Evolutionary conservation across 768 basidiomycete genomes (phyloP), one percentile per base, ranked within the genome.

Genomic region (Gloeopeniophorella convolvens): DNA sequence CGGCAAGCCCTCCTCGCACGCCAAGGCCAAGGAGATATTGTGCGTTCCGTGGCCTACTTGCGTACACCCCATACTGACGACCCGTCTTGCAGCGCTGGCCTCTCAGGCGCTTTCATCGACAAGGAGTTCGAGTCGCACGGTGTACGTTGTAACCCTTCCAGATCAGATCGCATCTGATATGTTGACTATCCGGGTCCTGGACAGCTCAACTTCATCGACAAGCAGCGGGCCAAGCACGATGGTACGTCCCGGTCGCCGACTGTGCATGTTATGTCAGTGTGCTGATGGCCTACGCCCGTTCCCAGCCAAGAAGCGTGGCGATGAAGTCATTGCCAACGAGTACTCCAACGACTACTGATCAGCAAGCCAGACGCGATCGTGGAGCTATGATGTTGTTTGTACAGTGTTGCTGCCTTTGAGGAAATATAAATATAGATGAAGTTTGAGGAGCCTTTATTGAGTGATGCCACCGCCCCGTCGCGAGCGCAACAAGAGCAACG

Each of bases 51-150:
- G 4, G 27, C 46, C 21, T 32, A 6, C 13, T 5, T 9, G 43
- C 11, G 7, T 48, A 1, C 27, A 5, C 30, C 11, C 13, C 65
- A 23, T 41, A 18, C 39, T 20, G 26, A 28, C 34, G 36, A 18
- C 51, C 18, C 11, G 10, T 16, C 15, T 20, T 33, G 53, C 50
- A 75, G 80, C 27, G 84, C 82, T 47, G 84, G 69, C n/a, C 62
- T 78, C 28, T 60, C 68, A 44, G 82, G 74, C 53, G 76, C 65
- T 15, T 77, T 80, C 63, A 57, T 85, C 51, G 75, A 77, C 58
- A 73, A 64, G 42, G 46, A 76, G 2, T 59, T 77, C 16, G 83
- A 85, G 66, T 79, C 79, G 56, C 80, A 78, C 58, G 79, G 78
- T 20, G 72, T 73, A 61, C 48, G 70, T 63, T 27, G 15, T 50